Evolutionary conservation across 352 stramenopile genomes (phyloP), one percentile per base, ranked within the genome.

Genomic region (Pythium scleroteichum): DNA sequence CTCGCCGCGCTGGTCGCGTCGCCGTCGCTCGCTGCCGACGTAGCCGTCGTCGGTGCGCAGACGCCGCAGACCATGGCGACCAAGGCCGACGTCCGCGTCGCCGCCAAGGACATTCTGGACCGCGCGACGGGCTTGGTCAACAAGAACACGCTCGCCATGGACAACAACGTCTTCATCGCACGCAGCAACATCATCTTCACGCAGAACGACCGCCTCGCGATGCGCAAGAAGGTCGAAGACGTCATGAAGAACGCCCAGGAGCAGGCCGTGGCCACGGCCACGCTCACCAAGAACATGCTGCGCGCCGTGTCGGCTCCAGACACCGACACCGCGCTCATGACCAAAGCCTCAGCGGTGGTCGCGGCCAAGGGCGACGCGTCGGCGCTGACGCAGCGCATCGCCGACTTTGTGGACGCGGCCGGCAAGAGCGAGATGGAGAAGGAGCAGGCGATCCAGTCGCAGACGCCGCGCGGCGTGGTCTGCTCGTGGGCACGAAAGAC

Each of bases 111-210:
- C 49, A 26, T 68, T 4, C 55, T 75, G 19, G 68, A 72, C 59
- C 46, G 48, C 19, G 38, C 70, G n/a, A 78, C 66, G 1, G 67
- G 32, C 1, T 50, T 78, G 53, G 19, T 78, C 39, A 78, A 78
- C 66, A 78, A 78, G 67, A 78, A 78, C 62, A 71, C 62, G 47
- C 19, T 73, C 26, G 67, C 67, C n/a, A 64, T 41, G 32, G 56
- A 73, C 63, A 78, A 78, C 60, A 78, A 78, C 57, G 29, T 75
- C 23, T 68, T 71, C n/a, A 48, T 78, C 32, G 27, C 70, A 6
- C 55, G 58, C 22, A 75, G 62, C 56, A 78, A 78, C 53, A n/a
- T 78, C 6, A 13, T 75, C 3, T 64, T 71, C 26, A 66, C 59
- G 35, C 67, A 74, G 56, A 75, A 70, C 56, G 70, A 78, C 58